A percentile compares a stretch with the other conserved stretches of the same genome.
Evolutionary conservation across 305 asterid species (phyloP).

Genomic region (Solanum hybrid): DNA sequence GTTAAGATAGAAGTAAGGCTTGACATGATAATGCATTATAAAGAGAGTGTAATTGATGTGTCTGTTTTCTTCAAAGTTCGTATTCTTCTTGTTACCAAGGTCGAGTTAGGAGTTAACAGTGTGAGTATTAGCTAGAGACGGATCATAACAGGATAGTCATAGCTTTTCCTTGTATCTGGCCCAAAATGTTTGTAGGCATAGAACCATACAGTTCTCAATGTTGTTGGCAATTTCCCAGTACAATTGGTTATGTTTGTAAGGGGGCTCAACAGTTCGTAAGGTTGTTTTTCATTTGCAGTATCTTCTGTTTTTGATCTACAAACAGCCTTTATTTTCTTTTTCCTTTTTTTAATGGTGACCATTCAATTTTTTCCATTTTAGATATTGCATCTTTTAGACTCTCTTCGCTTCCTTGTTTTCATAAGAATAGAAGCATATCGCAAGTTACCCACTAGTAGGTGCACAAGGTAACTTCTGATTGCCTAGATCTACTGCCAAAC

Average conservation of each 20-base stretch:
- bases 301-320: not conserved
- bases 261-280: not conserved
- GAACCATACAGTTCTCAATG: not conserved
- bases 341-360: not conserved
- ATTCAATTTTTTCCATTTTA: not conserved
- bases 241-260: not conserved
- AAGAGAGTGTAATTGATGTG: not conserved
- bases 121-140: not conserved
- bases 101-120: not conserved
- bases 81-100: not conserved
- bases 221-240: not conserved
- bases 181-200: not conserved
- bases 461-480: not conserved
- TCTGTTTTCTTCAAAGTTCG: not conserved
- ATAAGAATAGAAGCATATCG: not conserved
- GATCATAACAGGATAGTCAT: not conserved
- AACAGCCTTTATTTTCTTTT: not conserved
- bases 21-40: not conserved
- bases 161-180: not conserved
- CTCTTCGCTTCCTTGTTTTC: not conserved
- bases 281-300: not conserved
- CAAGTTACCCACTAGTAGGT: not conserved
- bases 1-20: not conserved
- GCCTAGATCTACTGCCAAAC: not conserved
- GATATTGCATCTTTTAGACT: not conserved